A percentile compares a stretch with the other conserved stretches of the same genome.
Evolutionary conservation across 176 grass and related monocot species (phyloP).

Genomic region (Microstegium vimineum): DNA sequence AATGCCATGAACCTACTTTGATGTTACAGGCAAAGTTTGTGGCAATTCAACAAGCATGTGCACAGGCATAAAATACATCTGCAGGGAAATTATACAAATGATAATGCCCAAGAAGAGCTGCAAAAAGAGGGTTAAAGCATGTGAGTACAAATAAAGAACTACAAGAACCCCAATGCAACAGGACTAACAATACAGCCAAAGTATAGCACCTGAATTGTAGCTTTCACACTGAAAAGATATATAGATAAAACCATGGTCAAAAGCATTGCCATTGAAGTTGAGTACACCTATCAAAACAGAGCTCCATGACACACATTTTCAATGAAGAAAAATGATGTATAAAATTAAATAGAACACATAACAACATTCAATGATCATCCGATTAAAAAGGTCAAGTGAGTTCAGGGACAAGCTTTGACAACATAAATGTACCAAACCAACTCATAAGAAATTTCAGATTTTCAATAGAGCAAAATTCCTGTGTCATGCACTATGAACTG

Average conservation of each 20-base stretch:
- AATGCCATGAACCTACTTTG: too few relatives aligned
- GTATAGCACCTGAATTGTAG: constrained; percentile 78
- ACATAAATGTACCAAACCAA: too few relatives aligned
- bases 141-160: constrained; percentile 16
- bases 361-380: background rate
- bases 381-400: background rate
- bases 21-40: too few relatives aligned
- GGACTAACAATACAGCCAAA: background rate
- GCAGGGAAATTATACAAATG: too few relatives aligned
- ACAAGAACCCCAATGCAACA: background rate
- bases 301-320: too few relatives aligned
- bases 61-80: too few relatives aligned
- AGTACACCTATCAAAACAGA: constrained; percentile 34
- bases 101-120: too few relatives aligned
- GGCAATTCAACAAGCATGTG: too few relatives aligned
- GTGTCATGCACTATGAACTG: too few relatives aligned
- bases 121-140: background rate
- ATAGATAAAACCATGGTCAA: constrained; percentile 84
- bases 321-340: background rate
- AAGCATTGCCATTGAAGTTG: constrained; percentile 98
- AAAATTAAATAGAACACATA: background rate
- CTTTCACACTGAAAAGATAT: constrained; percentile 82
- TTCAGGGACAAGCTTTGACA: background rate
- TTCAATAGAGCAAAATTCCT: too few relatives aligned
- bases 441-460: too few relatives aligned